A percentile compares a stretch with the other conserved stretches of the same genome.
Conservation (phyloP, 2,329 filamentous ascomycete genomes). For the Venturia asperata region DNA sequence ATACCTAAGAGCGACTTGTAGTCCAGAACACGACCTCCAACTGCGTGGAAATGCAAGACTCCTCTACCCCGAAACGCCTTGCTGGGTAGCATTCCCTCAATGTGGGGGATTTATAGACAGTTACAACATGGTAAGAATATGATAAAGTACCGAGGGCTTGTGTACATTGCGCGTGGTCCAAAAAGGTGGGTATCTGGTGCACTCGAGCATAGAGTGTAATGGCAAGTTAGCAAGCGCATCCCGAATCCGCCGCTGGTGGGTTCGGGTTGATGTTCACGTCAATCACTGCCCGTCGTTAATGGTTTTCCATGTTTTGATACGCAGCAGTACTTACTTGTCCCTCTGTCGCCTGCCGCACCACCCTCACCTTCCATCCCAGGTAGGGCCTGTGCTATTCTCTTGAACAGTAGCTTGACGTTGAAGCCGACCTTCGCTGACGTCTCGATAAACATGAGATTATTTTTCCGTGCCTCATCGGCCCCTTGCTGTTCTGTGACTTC, state of each 20-base stretch:
- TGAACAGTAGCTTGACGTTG: constrained; percentile 96
- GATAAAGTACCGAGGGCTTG: not conserved
- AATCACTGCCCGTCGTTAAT: constrained; percentile 58
- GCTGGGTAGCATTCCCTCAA: constrained; percentile 4
- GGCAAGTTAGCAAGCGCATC: constrained; percentile 54
- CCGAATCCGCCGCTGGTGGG: constrained; percentile 61
- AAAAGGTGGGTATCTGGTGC: constrained; percentile 11
- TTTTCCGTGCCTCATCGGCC: constrained; percentile 96
- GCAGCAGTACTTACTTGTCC: constrained; percentile 18
- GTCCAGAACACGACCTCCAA: not conserved
- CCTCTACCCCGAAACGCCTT: constrained; percentile 4
- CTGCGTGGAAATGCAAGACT: constrained; percentile 7
- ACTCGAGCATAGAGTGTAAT: not conserved
- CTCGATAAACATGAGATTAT: constrained; percentile 98
- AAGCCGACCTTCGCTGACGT: constrained; percentile 96
- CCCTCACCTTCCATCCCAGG: constrained; percentile 97
- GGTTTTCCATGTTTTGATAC: not conserved
- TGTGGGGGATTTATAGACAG: not conserved
- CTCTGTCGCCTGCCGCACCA: constrained; percentile 27
- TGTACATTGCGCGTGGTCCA: not conserved
- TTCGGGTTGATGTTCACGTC: constrained; percentile 79
- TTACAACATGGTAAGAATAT: not conserved
- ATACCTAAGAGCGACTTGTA: not conserved
- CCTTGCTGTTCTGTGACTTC: constrained; percentile 95
- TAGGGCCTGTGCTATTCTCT: constrained; percentile 94